Evolutionary conservation across 225 moss, liverwort and hornwort genomes (phyloP).

Genomic region (Marchantia polymorpha): DNA sequence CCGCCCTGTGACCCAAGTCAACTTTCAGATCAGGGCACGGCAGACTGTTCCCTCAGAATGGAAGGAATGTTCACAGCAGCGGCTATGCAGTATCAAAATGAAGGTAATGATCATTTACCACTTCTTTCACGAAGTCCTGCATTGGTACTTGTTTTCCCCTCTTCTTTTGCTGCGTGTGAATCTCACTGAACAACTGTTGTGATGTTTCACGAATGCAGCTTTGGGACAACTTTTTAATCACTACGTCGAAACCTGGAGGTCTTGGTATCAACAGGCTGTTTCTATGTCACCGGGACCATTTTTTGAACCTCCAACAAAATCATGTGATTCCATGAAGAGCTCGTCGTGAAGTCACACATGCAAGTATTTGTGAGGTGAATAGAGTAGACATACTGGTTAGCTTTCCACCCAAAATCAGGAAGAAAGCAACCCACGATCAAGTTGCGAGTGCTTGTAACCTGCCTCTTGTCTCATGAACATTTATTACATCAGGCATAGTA

Average conservation of each 20-base stretch:
- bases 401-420: conserved; percentile 17
- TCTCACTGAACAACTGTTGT: neutral
- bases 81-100: conserved; percentile 88
- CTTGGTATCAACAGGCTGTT: conserved; percentile 68
- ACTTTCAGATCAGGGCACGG: conserved; percentile 39
- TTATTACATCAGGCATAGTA: conserved; percentile 17
- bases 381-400: conserved; percentile 16
- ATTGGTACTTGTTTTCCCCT: neutral
- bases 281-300: conserved; percentile 45
- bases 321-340: conserved; percentile 53
- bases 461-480: conserved; percentile 9
- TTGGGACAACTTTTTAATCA: conserved; percentile 75
- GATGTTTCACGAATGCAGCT: conserved; percentile 43
- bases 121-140: neutral
- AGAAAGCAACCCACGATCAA: conserved; percentile 12
- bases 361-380: neutral
- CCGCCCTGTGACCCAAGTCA: conserved; percentile 49
- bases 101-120: conserved; percentile 43
- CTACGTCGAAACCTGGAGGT: conserved; percentile 80
- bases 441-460: conserved; percentile 16
- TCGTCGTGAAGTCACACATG: conserved; percentile 32
- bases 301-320: conserved; percentile 53
- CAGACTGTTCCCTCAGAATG: conserved; percentile 49
- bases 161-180: neutral
- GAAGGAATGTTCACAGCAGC: conserved; percentile 73